Conservation (phyloP, 139 green algal genomes). For the Prasinococcaceae sp. region DNA sequence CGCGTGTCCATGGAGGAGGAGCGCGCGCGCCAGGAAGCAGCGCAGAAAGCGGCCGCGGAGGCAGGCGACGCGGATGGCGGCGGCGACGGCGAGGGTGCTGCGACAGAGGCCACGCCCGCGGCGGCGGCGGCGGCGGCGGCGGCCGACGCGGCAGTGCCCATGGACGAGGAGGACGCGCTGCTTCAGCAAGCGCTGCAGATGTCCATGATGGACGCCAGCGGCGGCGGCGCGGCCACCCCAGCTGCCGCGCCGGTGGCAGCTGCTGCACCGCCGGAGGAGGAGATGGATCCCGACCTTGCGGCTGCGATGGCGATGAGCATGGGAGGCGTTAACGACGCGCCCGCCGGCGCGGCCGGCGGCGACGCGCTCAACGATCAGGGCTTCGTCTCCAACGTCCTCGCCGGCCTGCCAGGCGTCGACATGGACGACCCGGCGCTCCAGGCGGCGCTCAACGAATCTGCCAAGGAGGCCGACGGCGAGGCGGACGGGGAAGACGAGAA, state of each 20-base stretch:
- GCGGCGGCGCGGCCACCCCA: neutral
- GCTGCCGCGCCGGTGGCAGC: neutral
- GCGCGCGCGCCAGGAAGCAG: slow-evolving; percentile 61
- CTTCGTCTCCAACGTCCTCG: no score
- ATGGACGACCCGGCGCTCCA: no score
- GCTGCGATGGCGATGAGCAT: slow-evolving; percentile 6
- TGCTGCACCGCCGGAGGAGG: neutral
- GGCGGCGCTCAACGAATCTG: no score
- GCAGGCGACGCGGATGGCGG: slow-evolving; percentile 18
- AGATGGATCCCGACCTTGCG: neutral
- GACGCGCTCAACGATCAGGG: no score
- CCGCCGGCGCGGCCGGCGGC: no score
- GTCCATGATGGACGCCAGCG: slow-evolving; percentile 56
- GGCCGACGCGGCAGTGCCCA: slow-evolving; percentile 28
- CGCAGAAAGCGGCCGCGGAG: slow-evolving; percentile 12
- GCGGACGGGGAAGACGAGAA: no score
- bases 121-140: slow-evolving; percentile 1
- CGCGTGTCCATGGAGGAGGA: slow-evolving; percentile 96
- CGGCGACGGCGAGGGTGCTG: slow-evolving; percentile 4
- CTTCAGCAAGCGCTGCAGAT: slow-evolving; percentile 80
- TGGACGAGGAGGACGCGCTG: slow-evolving; percentile 63
- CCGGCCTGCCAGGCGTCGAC: no score
- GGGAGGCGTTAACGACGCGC: neutral
- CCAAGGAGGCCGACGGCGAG: no score
- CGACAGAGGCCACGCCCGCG: slow-evolving; percentile 15